These are phyloP conservation scores for Speleostelium caveatum DNA, from an alignment of 78 protist species.

Conservation along the genomic window DNA sequence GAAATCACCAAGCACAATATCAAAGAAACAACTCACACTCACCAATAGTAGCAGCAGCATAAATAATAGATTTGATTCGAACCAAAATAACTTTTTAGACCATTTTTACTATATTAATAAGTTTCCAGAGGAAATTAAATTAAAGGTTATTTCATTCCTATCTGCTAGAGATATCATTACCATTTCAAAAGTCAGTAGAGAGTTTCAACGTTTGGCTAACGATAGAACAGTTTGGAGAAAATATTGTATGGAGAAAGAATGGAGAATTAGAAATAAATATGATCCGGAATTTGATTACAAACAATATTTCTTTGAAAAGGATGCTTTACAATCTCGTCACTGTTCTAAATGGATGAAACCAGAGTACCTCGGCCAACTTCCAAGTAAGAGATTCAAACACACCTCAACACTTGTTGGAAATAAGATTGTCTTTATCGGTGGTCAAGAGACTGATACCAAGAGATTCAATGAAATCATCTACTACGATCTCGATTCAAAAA, in stretches of 20 bases:
- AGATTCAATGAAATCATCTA: constrained; percentile 72
- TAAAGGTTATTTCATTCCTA: constrained; percentile 14
- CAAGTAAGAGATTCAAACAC: constrained; percentile 71
- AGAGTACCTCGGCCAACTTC: constrained; percentile 47
- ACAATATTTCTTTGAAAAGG: constrained; percentile 54
- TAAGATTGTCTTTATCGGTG: constrained; percentile 77
- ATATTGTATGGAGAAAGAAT: not conserved
- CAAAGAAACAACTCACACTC: no score
- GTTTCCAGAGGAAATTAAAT: constrained; percentile 45
- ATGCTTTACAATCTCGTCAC: constrained; percentile 22
- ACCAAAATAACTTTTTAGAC: not conserved
- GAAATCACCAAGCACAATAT: not conserved
- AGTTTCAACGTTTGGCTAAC: constrained; percentile 15
- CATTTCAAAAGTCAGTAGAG: not conserved
- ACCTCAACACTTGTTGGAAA: constrained; percentile 58
- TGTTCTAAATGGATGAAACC: constrained; percentile 56
- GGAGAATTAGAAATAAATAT: constrained; percentile 25
- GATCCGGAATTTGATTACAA: constrained; percentile 55
- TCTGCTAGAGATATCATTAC: constrained; percentile 12
- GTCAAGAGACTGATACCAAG: constrained; percentile 67
- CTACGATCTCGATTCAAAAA: constrained; percentile 55
- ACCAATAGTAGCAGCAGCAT: no score
- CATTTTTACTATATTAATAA: not conserved
- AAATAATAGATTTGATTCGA: no score
- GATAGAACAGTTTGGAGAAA: constrained; percentile 68